phyloP scores from a whole-genome alignment of 805 yeast genomes.

The Myxozyma mucilagina region DNA sequence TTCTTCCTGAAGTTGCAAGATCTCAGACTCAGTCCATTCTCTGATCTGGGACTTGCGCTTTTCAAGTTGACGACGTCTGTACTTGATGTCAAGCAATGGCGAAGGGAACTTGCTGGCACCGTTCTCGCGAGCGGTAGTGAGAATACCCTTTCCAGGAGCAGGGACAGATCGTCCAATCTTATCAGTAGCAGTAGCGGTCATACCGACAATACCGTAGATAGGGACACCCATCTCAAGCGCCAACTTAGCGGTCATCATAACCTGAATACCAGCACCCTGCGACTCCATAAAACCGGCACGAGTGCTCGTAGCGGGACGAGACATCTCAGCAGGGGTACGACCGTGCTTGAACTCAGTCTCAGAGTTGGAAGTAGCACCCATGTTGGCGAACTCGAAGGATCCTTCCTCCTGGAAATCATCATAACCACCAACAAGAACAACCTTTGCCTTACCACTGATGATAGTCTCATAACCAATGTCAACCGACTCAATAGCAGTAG shows the following conservation, averaged over 20 bases:
- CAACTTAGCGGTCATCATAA: slow-evolving; percentile 90
- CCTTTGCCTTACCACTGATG: slow-evolving; percentile 89
- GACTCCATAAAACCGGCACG: slow-evolving; percentile 99
- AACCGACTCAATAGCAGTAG: slow-evolving; percentile 96
- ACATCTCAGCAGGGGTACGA: slow-evolving; percentile 97
- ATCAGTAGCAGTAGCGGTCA: slow-evolving; percentile 96
- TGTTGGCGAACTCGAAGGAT: slow-evolving; percentile 94
- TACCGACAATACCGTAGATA: slow-evolving; percentile 89
- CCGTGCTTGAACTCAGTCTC: slow-evolving; percentile 88
- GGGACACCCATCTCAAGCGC: slow-evolving; percentile 99
- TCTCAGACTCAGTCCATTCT: slow-evolving; percentile 82
- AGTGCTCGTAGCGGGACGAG: slow-evolving; percentile 94
- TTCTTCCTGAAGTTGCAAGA: slow-evolving; percentile 68
- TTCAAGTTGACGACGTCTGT: slow-evolving; percentile 89
- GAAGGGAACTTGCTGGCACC: slow-evolving; percentile 76
- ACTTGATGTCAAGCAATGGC: slow-evolving; percentile 81
- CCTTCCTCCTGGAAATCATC: slow-evolving; percentile 99
- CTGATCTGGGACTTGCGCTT: slow-evolving; percentile 75
- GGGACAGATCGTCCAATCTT: slow-evolving; percentile 99
- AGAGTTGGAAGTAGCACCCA: slow-evolving; percentile 97
- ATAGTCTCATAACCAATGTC: slow-evolving; percentile 96
- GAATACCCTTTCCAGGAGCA: slow-evolving; percentile 99
- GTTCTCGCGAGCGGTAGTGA: slow-evolving; percentile 96
- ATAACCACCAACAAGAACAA: slow-evolving; percentile 97
- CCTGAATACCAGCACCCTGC: slow-evolving; percentile 98